Evolutionary conservation across 768 basidiomycete genomes (phyloP), one percentile per base, ranked within the genome.

Genomic region (Mycena kentingensis): DNA sequence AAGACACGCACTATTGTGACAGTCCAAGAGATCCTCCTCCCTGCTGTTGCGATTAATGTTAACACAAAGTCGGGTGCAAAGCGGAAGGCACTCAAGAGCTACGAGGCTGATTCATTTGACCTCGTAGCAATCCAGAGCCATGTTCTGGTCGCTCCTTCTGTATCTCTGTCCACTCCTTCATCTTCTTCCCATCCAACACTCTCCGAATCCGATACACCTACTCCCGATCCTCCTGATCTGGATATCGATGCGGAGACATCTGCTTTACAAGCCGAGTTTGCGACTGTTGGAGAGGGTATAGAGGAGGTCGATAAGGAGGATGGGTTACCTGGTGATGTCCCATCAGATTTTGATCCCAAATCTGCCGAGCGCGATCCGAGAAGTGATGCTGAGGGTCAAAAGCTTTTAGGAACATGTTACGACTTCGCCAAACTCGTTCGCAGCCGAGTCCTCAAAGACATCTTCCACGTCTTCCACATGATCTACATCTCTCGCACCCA

Each of bases 381-480:
- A n/a, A n/a, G n/a, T n/a, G n/a, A n/a, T n/a, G n/a, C n/a, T n/a
- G n/a, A n/a, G n/a, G n/a, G n/a, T n/a, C n/a, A n/a, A n/a, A n/a
- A n/a, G n/a, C n/a, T n/a, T n/a, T n/a, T n/a, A n/a, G n/a, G 37
- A 11, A 10, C 21, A 8, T 6, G 13, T 19, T 19, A 44, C 26
- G 15, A 26, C 5, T 10, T 24, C 8, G 42, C 34, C 12, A 29
- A 35, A 36, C 29, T 43, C 15, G 45, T 52, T 18, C 19, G 28
- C 35, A 52, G 51, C 21, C 41, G 42, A 16, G 35, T 52, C 12
- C 24, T 52, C 4, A 52, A 45, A 43, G 51, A 52, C 37, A 18
- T 52, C 5, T 52, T 29, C 32, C 51, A 52, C 43, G 49, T 29
- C 12, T 43, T 51, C 31, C 41, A 39, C 6, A 27, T 28, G 18